Base-by-base conservation (phyloP, 345 rosid species). In the Rhizophora apiculata region DNA sequence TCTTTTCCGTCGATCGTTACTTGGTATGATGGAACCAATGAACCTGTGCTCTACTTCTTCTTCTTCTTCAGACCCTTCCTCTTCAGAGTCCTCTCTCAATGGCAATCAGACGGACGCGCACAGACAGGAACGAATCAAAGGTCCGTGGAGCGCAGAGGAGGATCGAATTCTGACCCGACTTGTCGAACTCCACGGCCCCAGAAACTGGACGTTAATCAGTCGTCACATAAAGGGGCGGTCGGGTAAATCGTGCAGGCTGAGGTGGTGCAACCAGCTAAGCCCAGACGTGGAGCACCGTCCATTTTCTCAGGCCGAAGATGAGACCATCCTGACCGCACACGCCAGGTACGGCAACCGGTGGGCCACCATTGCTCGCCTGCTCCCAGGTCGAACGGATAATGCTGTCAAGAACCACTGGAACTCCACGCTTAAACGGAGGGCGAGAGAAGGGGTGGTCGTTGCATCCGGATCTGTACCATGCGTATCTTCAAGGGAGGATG, bases 141-240 rank as follows among this genome's bases (percentile, higher is more conserved):
- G 92, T 51, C 92, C 92, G 0, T 87, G 92, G 92, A 87, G 92
- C 43, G 86, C 92, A 0, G 92, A 87, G 63, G 92, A 87, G 66
- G 92, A 87, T 73, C 72, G 80, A 82, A 76, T 85, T 62, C 70
- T 87, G 62, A 83, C 88, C 7, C 76, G 81, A 4, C 84, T 87
- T 7, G 89, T 87, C 5, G 86, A 84, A 20, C 73, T 76, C 48
- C 81, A 82, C 13, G 90, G 90, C 19, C 80, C 90, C 0, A 73
- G 88, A 32, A 86, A 84, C 64, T 86, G 89, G 92, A 73, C 88
- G 58, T 74, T 81, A 59, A 85, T 85, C 6, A 81, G 92, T 72
- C 82, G 84, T 8, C 65, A 78, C 65, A 78, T 85, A 48, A 83
- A 81, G 70, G 89, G 88, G 6, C 72, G 92, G 26, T 86, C 86